Conservation (phyloP, 164 flowering plant genomes). For the Liriodendron chinense region DNA sequence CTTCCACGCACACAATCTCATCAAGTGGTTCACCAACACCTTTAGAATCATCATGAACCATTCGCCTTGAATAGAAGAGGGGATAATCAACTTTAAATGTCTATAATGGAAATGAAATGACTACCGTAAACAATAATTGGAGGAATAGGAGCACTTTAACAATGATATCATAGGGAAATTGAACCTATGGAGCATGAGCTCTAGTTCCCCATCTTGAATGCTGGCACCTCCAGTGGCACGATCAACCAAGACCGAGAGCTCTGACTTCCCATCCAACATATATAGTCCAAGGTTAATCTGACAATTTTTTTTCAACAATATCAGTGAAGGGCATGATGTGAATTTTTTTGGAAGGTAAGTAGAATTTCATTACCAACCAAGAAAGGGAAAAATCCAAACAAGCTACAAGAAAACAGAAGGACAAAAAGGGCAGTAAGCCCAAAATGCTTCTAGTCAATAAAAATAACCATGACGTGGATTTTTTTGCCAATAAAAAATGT, state of each 20-base stretch:
- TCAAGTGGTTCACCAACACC: constrained; percentile 82
- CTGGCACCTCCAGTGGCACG: constrained; percentile 84
- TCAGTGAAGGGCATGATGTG: background rate
- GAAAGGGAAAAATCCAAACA: no score
- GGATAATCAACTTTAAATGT: constrained; percentile 6
- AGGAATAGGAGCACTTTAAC: constrained; percentile 1
- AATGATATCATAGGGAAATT: background rate
- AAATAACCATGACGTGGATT: no score
- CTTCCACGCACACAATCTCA: constrained; percentile 55
- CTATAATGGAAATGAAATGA: background rate
- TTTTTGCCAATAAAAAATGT: no score
- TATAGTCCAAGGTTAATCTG: constrained; percentile 87
- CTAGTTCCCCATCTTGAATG: constrained; percentile 77
- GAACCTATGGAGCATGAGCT: constrained; percentile 88
- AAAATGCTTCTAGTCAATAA: no score
- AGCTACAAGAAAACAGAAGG: no score
- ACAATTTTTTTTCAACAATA: background rate
- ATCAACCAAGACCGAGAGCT: constrained; percentile 86
- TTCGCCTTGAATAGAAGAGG: constrained; percentile 42
- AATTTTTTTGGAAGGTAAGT: no score
- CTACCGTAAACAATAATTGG: background rate
- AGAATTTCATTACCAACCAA: no score
- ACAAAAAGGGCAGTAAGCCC: no score
- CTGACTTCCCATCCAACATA: constrained; percentile 48
- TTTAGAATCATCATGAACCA: constrained; percentile 50